Percentiles rank a stretch among this genome's conserved stretches.
These are phyloP conservation scores for Penicillium sp. DNA, from an alignment of 2,329 filamentous ascomycete genomes.

Conservation along the genomic window DNA sequence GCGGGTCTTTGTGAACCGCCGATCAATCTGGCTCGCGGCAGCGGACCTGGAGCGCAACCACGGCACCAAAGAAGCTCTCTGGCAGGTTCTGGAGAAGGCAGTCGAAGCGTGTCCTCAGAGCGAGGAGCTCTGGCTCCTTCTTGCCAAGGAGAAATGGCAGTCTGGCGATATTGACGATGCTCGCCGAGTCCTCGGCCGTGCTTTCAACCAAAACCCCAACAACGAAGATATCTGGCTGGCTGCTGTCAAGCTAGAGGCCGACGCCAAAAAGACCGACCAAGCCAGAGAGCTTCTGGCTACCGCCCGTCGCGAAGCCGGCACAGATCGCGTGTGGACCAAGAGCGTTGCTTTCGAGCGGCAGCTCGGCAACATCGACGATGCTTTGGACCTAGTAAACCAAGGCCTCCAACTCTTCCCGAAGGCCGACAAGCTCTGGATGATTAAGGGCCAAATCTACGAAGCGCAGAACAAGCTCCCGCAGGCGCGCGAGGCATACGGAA, in stretches of 20 bases:
- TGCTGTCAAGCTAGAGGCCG: slow-evolving; percentile 92
- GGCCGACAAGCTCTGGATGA: slow-evolving; percentile 91
- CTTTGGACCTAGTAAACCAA: slow-evolving; percentile 82
- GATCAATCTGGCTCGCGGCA: slow-evolving; percentile 83
- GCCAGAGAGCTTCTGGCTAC: slow-evolving; percentile 77
- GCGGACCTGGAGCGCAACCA: slow-evolving; percentile 89
- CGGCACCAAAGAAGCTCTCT: slow-evolving; percentile 76
- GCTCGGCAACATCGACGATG: slow-evolving; percentile 71
- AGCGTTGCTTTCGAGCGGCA: slow-evolving; percentile 91
- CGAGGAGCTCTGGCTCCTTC: slow-evolving; percentile 91
- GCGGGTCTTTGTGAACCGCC: slow-evolving; percentile 83
- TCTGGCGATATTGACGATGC: slow-evolving; percentile 84
- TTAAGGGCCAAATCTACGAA: slow-evolving; percentile 98
- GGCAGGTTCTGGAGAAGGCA: slow-evolving; percentile 83
- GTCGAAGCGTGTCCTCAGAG: slow-evolving; percentile 90
- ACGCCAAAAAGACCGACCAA: slow-evolving; percentile 77
- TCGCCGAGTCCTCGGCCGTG: slow-evolving; percentile 76
- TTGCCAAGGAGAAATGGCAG: slow-evolving; percentile 92
- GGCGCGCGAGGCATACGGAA: slow-evolving; percentile 83
- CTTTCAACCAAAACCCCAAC: slow-evolving; percentile 92
- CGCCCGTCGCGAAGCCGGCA: slow-evolving; percentile 83
- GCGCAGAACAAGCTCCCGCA: slow-evolving; percentile 73
- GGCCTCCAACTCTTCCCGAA: slow-evolving; percentile 83
- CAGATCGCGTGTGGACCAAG: slow-evolving; percentile 96
- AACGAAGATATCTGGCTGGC: slow-evolving; percentile 98